Percentiles rank a stretch among this genome's conserved stretches.
phyloP scores from a whole-genome alignment of 2,329 filamentous ascomycete genomes.

The Diaporthe destruens region DNA sequence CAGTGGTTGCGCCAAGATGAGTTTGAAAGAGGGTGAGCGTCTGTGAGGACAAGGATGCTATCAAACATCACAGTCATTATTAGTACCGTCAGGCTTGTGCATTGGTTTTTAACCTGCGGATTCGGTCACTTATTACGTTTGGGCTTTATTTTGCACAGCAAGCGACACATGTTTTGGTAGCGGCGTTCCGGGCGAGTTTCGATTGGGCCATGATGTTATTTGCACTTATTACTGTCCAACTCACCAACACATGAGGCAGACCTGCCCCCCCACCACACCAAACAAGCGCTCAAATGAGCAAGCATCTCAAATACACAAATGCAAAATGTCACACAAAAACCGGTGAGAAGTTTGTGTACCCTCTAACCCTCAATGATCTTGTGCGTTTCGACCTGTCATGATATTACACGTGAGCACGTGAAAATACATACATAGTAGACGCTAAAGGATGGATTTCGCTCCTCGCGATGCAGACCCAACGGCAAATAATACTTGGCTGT shows the following conservation, averaged over 20 bases:
- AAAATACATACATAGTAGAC: constrained; percentile 35
- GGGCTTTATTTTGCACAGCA: not conserved
- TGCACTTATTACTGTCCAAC: not conserved
- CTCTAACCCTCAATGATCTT: constrained; percentile 23
- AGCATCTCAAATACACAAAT: not conserved
- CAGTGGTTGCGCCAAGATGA: not conserved
- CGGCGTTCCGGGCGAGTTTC: constrained; percentile 12
- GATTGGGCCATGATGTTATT: constrained; percentile 9
- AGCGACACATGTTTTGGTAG: constrained; percentile 19
- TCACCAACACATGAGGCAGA: not conserved
- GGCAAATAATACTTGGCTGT: constrained; percentile 11
- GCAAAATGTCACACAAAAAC: not conserved
- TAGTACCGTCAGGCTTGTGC: not conserved
- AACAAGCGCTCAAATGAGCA: not conserved
- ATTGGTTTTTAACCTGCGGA: not conserved
- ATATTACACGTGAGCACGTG: constrained; percentile 39
- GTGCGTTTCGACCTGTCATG: constrained; percentile 32
- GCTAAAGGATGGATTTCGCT: constrained; percentile 34
- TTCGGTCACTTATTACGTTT: constrained; percentile 13
- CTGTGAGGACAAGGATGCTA: not conserved
- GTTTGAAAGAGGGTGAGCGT: not conserved
- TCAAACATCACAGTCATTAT: not conserved
- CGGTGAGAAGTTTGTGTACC: not conserved
- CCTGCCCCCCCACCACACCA: too few species aligned
- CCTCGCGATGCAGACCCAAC: constrained; percentile 36